Conservation (phyloP, 208 protist genomes). For the Herpetomonas muscarum region DNA sequence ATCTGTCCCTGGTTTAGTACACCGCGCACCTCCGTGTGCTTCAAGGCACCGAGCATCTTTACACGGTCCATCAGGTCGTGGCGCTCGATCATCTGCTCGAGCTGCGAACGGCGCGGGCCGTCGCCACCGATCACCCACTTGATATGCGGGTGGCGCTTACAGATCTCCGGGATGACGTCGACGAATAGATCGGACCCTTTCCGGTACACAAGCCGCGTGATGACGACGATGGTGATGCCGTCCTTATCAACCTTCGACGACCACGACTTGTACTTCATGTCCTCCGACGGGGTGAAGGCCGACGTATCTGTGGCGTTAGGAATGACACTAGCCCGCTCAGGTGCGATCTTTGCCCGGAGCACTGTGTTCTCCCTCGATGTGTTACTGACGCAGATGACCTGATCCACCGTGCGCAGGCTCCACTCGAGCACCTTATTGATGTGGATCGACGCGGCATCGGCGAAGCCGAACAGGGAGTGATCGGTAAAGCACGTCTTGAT, state of each 20-base stretch:
- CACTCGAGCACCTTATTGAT: slow-evolving; percentile 98
- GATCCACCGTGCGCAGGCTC: slow-evolving; percentile 92
- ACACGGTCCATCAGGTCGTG: slow-evolving; percentile 95
- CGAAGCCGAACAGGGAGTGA: slow-evolving; percentile 99
- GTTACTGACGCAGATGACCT: slow-evolving; percentile 98
- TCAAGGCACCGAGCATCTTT: slow-evolving; percentile 93
- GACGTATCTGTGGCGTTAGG: slow-evolving; percentile 97
- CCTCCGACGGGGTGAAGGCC: slow-evolving; percentile 80
- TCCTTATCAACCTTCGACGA: slow-evolving; percentile 78
- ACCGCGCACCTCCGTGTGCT: slow-evolving; percentile 86
- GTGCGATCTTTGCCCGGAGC: slow-evolving; percentile 90
- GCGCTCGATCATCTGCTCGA: slow-evolving; percentile 98
- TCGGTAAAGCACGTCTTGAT: slow-evolving; percentile 97
- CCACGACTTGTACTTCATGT: slow-evolving; percentile 92
- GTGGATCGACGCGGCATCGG: slow-evolving; percentile 92
- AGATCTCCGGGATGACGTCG: slow-evolving; percentile 96
- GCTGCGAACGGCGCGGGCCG: slow-evolving; percentile 91
- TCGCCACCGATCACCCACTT: slow-evolving; percentile 97
- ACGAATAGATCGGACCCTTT: slow-evolving; percentile 97
- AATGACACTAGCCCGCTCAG: slow-evolving; percentile 94
- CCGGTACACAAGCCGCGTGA: slow-evolving; percentile 96
- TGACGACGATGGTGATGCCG: slow-evolving; percentile 93
- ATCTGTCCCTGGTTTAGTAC: slow-evolving; percentile 96
- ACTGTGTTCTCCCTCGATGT: slow-evolving; percentile 98
- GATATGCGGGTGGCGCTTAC: slow-evolving; percentile 88